Conservation (phyloP, 192 early-diverging fungal genomes). For the Coemansia sp. region DNA sequence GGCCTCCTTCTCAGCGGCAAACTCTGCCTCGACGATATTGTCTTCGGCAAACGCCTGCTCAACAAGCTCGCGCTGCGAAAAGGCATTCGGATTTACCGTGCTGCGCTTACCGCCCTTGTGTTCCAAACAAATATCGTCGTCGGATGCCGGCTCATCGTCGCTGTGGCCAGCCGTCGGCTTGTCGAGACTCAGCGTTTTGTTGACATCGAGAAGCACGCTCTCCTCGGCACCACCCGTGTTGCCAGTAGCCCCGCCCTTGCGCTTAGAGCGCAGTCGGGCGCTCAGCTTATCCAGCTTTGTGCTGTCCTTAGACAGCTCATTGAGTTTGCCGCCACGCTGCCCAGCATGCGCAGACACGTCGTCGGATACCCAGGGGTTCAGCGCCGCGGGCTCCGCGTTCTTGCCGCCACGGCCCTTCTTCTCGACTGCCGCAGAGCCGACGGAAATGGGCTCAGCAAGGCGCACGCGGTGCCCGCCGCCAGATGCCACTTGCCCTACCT, state of each 20-base stretch:
- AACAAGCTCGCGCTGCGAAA: slow-evolving; percentile 80
- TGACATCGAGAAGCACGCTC: slow-evolving; percentile 70
- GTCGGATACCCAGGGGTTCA: slow-evolving; percentile 80
- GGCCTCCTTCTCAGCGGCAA: slow-evolving; percentile 81
- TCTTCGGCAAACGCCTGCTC: slow-evolving; percentile 95
- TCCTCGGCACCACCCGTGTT: slow-evolving; percentile 34
- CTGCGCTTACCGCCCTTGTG: slow-evolving; percentile 24
- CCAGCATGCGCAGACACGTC: slow-evolving; percentile 39
- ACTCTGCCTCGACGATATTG: slow-evolving; percentile 82
- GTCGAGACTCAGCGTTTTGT: slow-evolving; percentile 54
- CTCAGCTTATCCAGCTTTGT: slow-evolving; percentile 66
- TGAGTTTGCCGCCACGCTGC: slow-evolving; percentile 52
- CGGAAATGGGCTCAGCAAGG: slow-evolving; percentile 58
- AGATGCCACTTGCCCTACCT: slow-evolving; percentile 51
- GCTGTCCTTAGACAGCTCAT: slow-evolving; percentile 52
- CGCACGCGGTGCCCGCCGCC: slow-evolving; percentile 57
- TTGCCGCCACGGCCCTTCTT: slow-evolving; percentile 15
- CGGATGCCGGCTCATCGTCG: slow-evolving; percentile 18
- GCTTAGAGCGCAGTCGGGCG: slow-evolving; percentile 65
- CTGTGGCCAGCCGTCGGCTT: slow-evolving; percentile 7
- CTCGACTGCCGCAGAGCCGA: slow-evolving; percentile 29
- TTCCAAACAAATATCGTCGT: slow-evolving; percentile 18
- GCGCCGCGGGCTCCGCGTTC: slow-evolving; percentile 29
- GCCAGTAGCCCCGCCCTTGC: slow-evolving; percentile 21
- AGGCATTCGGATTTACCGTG: slow-evolving; percentile 55